Conservation (phyloP, 2,329 filamentous ascomycete species). For the Verticillium dahliae region DNA sequence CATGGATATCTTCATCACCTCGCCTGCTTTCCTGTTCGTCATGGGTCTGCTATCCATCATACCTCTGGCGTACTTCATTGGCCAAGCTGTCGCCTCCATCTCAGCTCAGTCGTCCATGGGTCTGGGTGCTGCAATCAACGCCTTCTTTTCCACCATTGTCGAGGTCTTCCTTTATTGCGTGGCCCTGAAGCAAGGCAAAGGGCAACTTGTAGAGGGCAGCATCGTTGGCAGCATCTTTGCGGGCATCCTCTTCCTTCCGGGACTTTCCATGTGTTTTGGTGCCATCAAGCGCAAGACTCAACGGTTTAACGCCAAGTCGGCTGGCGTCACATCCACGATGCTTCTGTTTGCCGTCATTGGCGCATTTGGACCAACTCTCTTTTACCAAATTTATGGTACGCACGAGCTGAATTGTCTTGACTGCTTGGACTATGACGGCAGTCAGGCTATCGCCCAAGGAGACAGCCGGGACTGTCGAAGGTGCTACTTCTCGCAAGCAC, state of each 20-base stretch:
- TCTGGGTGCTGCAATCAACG: slow-evolving; percentile 91
- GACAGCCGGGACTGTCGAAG: slow-evolving; percentile 72
- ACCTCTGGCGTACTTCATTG: slow-evolving; percentile 95
- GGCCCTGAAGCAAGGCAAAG: slow-evolving; percentile 86
- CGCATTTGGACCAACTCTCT: slow-evolving; percentile 90
- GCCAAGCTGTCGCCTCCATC: slow-evolving; percentile 95
- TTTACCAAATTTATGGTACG: slow-evolving; percentile 98
- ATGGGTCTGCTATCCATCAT: slow-evolving; percentile 87
- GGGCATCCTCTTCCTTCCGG: slow-evolving; percentile 88
- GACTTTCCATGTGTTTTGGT: slow-evolving; percentile 97
- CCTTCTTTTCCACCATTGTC: slow-evolving; percentile 95
- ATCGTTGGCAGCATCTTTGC: slow-evolving; percentile 98
- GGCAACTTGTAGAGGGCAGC: slow-evolving; percentile 87
- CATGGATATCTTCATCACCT: slow-evolving; percentile 67
- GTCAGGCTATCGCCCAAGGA: slow-evolving; percentile 9
- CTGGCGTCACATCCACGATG: slow-evolving; percentile 97
- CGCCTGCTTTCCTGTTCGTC: slow-evolving; percentile 78
- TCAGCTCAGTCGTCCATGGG: slow-evolving; percentile 99
- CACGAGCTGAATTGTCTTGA: slow-evolving; percentile 86
- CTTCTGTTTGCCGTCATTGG: slow-evolving; percentile 91
- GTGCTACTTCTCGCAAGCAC: slow-evolving; percentile 88
- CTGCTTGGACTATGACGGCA: slow-evolving; percentile 42
- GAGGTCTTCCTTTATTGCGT: slow-evolving; percentile 98
- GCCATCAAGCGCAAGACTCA: slow-evolving; percentile 97
- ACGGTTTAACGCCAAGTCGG: slow-evolving; percentile 93